Conservation (phyloP, 768 basidiomycete genomes). For the Amanita muscaria region DNA sequence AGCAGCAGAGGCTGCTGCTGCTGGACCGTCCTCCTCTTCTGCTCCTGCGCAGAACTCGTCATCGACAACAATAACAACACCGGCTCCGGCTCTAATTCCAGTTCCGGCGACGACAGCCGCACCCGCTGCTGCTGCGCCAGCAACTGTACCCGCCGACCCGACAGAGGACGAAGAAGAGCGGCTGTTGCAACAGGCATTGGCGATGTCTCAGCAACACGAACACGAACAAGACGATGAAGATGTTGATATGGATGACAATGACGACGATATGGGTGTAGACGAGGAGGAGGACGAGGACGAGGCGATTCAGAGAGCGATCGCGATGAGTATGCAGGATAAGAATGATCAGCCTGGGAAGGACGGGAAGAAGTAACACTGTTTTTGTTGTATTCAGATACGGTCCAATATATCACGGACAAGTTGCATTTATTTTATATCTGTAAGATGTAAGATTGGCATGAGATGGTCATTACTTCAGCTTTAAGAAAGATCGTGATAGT, state of each 20-base stretch:
- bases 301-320: conserved; percentile 84
- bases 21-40: conserved; percentile 19
- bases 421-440: too few relatives aligned
- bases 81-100: conserved; percentile 18
- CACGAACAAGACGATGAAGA: conserved; percentile 41
- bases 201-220: conserved; percentile 40
- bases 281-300: conserved; percentile 68
- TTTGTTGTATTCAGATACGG: too few relatives aligned
- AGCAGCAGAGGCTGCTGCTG: conserved; percentile 39
- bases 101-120: not conserved
- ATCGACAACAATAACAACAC: conserved; percentile 33
- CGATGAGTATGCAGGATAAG: conserved; percentile 77
- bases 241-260: conserved; percentile 38
- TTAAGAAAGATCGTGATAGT: too few relatives aligned
- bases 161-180: conserved; percentile 73
- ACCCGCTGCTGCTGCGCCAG: conserved; percentile 12
- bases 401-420: too few relatives aligned
- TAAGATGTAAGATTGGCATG: too few relatives aligned
- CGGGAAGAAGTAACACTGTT: conserved; percentile 22
- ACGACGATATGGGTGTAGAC: conserved; percentile 43
- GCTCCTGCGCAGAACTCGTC: conserved; percentile 22
- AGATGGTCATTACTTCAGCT: too few relatives aligned
- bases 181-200: conserved; percentile 67
- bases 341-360: conserved; percentile 31
- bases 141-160: conserved; percentile 31